Evolutionary conservation across 805 yeast species (phyloP).

Genomic region (Crinitomyces ghanaensis): DNA sequence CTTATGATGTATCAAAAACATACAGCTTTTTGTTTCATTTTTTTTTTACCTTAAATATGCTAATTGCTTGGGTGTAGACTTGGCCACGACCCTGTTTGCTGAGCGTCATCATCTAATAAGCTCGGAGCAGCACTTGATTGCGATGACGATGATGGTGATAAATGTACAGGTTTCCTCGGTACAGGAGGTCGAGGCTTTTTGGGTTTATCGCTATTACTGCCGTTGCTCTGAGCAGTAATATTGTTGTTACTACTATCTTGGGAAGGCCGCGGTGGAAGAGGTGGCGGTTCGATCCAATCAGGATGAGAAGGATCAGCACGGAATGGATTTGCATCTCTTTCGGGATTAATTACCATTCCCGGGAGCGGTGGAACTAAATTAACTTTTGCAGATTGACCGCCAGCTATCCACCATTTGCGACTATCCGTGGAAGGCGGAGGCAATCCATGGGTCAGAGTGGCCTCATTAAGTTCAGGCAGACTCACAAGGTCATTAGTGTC

Average conservation of each 20-base stretch:
- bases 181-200: constrained; percentile 1
- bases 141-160: constrained; percentile 1
- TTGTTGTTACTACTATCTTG: neutral
- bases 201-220: neutral
- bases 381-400: constrained; percentile 65
- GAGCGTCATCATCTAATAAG: too few species aligned
- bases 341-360: constrained; percentile 53
- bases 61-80: too few species aligned
- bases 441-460: constrained; percentile 31
- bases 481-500: constrained; percentile 22
- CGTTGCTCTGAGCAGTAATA: constrained; percentile 1
- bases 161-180: constrained; percentile 9
- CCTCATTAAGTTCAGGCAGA: constrained; percentile 18
- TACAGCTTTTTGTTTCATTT: too few species aligned
- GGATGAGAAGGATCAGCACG: constrained; percentile 34
- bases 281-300: constrained; percentile 34
- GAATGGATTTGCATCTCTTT: constrained; percentile 65
- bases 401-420: constrained; percentile 86
- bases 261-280: constrained; percentile 8
- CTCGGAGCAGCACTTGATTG: neutral
- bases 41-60: too few species aligned
- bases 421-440: constrained; percentile 86
- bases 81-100: too few species aligned
- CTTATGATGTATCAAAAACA: too few species aligned
- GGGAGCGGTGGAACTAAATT: constrained; percentile 32